These are phyloP conservation scores for Hsuehochloa calcarea DNA, from an alignment of 176 grass and related monocot genomes.

Conservation along the genomic window DNA sequence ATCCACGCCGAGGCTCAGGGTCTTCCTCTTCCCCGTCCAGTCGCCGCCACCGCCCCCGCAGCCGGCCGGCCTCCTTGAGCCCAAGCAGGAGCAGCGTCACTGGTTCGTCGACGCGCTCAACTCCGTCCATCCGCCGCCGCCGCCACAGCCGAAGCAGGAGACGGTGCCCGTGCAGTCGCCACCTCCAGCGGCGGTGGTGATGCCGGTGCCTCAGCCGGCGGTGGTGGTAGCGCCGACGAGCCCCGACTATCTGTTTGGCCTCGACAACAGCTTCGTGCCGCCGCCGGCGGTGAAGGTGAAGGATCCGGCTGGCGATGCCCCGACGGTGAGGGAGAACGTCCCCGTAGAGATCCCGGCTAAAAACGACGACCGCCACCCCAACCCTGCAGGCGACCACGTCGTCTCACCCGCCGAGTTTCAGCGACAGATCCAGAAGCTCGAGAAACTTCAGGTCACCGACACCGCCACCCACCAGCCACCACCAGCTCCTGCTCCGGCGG, in stretches of 20 bases:
- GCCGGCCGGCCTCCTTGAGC: slow-evolving; percentile 48
- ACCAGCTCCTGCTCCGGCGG: not conserved
- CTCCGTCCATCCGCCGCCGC: slow-evolving; percentile 30
- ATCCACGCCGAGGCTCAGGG: slow-evolving; percentile 58
- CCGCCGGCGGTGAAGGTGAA: slow-evolving; percentile 79
- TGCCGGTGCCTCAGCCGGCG: not conserved
- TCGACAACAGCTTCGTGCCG: slow-evolving; percentile 75
- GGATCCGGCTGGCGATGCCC: slow-evolving; percentile 46
- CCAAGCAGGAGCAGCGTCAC: slow-evolving; percentile 63
- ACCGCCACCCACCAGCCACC: slow-evolving; percentile 29
- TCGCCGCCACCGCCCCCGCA: slow-evolving; percentile 42
- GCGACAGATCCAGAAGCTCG: slow-evolving; percentile 71
- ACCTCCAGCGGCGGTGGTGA: not conserved
- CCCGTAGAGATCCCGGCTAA: slow-evolving; percentile 58
- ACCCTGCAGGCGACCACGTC: slow-evolving; percentile 21
- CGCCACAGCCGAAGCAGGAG: slow-evolving; percentile 14
- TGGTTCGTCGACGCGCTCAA: slow-evolving; percentile 83
- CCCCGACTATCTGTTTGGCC: slow-evolving; percentile 78
- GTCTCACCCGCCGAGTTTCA: slow-evolving; percentile 57
- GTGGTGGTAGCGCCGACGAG: slow-evolving; percentile 3
- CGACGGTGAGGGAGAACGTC: slow-evolving; percentile 35
- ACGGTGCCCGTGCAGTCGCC: slow-evolving; percentile 19
- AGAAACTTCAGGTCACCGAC: slow-evolving; percentile 66
- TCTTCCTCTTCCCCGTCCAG: slow-evolving; percentile 87
- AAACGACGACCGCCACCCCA: slow-evolving; percentile 44